phyloP scores from a whole-genome alignment of 129 eudicot genomes.

The Centella asiatica region DNA sequence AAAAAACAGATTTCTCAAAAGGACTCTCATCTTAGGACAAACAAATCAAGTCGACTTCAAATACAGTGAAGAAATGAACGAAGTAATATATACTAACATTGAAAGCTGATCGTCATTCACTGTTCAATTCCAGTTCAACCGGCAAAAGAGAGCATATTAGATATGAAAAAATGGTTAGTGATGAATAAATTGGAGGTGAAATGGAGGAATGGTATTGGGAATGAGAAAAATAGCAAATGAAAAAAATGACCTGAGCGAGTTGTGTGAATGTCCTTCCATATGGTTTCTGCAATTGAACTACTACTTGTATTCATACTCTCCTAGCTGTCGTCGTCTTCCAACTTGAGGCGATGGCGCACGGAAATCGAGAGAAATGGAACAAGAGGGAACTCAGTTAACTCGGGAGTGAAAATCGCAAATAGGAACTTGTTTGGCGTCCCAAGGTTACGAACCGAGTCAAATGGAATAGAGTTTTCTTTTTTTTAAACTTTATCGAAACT shows the following conservation, averaged over 20 bases:
- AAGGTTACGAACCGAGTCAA: too few species aligned
- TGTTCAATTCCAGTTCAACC: slow-evolving; percentile 15
- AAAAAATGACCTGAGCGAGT: slow-evolving; percentile 70
- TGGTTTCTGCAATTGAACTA: slow-evolving; percentile 41
- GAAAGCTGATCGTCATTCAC: slow-evolving; percentile 64
- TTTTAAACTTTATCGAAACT: too few species aligned
- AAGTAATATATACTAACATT: slow-evolving; percentile 43
- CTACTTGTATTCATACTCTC: slow-evolving; percentile 20
- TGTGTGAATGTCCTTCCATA: slow-evolving; percentile 61
- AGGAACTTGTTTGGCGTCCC: too few species aligned
- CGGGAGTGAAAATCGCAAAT: too few species aligned
- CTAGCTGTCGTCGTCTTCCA: too few species aligned
- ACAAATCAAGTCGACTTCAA: background rate
- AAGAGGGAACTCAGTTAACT: too few species aligned
- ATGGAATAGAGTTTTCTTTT: too few species aligned
- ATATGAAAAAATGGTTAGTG: background rate
- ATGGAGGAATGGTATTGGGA: background rate
- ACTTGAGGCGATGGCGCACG: too few species aligned
- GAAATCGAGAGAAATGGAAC: too few species aligned
- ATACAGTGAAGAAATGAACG: background rate
- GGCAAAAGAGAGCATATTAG: background rate
- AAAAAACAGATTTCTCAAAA: background rate
- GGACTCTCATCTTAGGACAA: background rate
- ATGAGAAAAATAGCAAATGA: background rate
- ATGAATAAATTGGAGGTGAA: background rate